phyloP scores from a whole-genome alignment of 345 rosid species.

The Pelargonium nanum region DNA sequence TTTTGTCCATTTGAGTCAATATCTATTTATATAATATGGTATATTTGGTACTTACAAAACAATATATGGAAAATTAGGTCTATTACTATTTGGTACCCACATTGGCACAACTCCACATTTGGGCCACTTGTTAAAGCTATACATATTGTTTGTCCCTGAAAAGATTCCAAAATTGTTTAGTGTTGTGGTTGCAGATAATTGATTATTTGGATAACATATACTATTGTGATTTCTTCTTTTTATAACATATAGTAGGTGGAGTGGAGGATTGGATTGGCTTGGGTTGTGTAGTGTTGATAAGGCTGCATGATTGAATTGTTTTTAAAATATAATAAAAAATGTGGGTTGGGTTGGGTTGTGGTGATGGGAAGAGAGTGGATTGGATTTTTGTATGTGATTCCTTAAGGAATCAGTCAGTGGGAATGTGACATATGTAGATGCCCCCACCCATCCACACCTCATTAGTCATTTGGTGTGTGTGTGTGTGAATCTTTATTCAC shows the following conservation, averaged over 20 bases:
- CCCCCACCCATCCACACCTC: neutral
- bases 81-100: neutral
- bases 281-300: conserved; percentile 2
- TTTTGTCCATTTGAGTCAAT: no score
- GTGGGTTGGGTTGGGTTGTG: neutral
- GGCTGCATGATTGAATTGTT: conserved; percentile 7
- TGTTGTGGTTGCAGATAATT: neutral
- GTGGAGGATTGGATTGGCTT: neutral
- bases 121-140: neutral
- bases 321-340: neutral
- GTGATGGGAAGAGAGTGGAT: neutral
- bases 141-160: neutral
- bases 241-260: neutral
- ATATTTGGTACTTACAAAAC: neutral
- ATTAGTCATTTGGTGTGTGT: neutral
- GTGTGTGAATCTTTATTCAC: neutral
- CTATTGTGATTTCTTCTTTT: neutral
- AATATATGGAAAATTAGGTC: neutral
- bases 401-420: neutral
- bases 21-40: no score
- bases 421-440: neutral
- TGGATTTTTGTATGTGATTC: neutral
- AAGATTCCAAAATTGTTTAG: neutral
- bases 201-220: neutral
- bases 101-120: neutral